A percentile compares a stretch with the other conserved stretches of the same genome.
Evolutionary conservation across 2,329 filamentous ascomycete species (phyloP).

Genomic region (Aspergillus pseudotamarii): DNA sequence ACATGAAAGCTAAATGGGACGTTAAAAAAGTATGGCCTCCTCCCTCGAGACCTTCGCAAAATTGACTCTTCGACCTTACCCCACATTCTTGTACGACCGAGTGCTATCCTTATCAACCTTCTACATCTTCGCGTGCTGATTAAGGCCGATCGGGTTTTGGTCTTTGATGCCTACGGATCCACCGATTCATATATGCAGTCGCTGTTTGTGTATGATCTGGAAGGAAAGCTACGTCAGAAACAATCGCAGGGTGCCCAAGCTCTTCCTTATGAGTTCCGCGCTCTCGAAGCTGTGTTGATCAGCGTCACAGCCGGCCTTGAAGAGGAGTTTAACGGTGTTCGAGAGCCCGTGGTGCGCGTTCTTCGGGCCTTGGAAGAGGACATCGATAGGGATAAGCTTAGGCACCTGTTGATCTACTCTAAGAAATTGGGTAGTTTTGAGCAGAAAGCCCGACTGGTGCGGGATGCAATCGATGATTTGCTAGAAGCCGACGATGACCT

Average conservation of each 20-base stretch:
- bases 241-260: slow-evolving; percentile 54
- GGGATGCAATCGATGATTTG: slow-evolving; percentile 92
- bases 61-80: slow-evolving; percentile 96
- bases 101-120: slow-evolving; percentile 90
- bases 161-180: slow-evolving; percentile 95
- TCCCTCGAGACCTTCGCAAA: slow-evolving; percentile 93
- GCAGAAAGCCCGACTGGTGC: slow-evolving; percentile 90
- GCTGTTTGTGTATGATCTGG: slow-evolving; percentile 95
- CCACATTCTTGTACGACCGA: slow-evolving; percentile 90
- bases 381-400: slow-evolving; percentile 90
- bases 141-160: slow-evolving; percentile 88
- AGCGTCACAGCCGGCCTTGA: slow-evolving; percentile 91
- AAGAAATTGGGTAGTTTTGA: slow-evolving; percentile 97
- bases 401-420: slow-evolving; percentile 86
- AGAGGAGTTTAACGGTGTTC: slow-evolving; percentile 90
- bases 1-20: slow-evolving; percentile 1
- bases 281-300: slow-evolving; percentile 90
- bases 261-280: slow-evolving; percentile 93
- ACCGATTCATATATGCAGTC: slow-evolving; percentile 94
- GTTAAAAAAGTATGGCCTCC: slow-evolving; percentile 73
- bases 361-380: slow-evolving; percentile 92
- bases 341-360: slow-evolving; percentile 87
- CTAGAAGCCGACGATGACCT: slow-evolving; percentile 96
- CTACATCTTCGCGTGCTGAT: slow-evolving; percentile 96
- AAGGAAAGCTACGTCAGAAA: slow-evolving; percentile 90